Base-by-base conservation (phyloP, 306 rosid genomes). In the Cucurbita ficifolia region DNA sequence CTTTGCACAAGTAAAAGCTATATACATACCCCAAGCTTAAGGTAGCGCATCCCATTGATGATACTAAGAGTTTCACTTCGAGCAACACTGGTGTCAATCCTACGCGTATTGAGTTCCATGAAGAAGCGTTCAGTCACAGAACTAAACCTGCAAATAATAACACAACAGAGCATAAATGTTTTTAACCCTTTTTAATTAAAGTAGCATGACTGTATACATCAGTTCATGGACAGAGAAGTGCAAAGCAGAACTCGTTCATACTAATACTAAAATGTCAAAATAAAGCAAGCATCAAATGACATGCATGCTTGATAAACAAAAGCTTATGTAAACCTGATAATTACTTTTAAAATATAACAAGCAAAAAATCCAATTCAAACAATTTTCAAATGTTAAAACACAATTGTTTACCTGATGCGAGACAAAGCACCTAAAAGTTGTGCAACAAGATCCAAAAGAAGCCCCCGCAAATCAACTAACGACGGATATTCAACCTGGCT, bases 401-500 rank as follows among this genome's bases (percentile, higher is more conserved):
- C 33, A 49, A 33, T 17, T 50, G 36, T 67, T 81, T 86, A 95
- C 99, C 99, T 95, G 91, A 95, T 91, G 48, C 99, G 96, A 79
- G 99, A 95, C 77, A 95, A 81, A 78, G 99, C 99, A 61, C 99
- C 99, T 72, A 91, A 80, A 60, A 95, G 96, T 76, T 95, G 99
- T 80, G 99, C 99, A 78, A 95, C 99, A 62, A 95, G 90, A 87
- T 95, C 99, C 76, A 95, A 82, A 81, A 95, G 97, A 80, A 95
- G 97, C 55, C 99, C 99, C 72, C 97, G 90, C 79, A 95, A 76
- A 86, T 95, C 99, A 83, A 95, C 97, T 82, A 95, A 85, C 4
- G 99, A 95, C 45, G 99, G 99, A 80, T 95, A 95, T 73, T 95
- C 99, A 78, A 91, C 92, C 83, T 89, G 99, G 79, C 99, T 95